A percentile compares a stretch with the other conserved stretches of the same genome.
phyloP scores from a whole-genome alignment of 352 stramenopile genomes.

The Phytophthora meadii region DNA sequence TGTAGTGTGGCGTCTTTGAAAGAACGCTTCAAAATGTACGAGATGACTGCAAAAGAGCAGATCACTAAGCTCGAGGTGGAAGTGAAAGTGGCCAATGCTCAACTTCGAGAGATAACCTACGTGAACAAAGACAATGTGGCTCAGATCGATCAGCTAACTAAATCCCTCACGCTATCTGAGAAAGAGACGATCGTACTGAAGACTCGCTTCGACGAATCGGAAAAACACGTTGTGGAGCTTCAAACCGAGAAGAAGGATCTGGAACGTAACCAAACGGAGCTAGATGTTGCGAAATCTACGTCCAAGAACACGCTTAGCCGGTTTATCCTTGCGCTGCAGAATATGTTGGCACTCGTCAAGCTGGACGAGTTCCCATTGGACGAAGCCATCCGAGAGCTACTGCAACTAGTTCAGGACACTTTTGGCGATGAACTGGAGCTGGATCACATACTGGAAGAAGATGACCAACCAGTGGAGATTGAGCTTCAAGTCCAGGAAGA shows the following conservation, averaged over 20 bases:
- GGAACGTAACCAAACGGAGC: slow-evolving; percentile 63
- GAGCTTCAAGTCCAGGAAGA: slow-evolving; percentile 69
- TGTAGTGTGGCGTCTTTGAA: slow-evolving; percentile 64
- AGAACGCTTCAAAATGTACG: slow-evolving; percentile 82
- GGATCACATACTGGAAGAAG: slow-evolving; percentile 57
- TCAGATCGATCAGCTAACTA: slow-evolving; percentile 66
- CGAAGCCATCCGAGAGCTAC: slow-evolving; percentile 75
- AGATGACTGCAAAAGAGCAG: slow-evolving; percentile 78
- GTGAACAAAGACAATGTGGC: slow-evolving; percentile 76
- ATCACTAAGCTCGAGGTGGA: slow-evolving; percentile 86
- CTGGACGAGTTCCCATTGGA: slow-evolving; percentile 80
- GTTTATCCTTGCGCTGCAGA: slow-evolving; percentile 69
- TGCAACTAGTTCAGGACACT: slow-evolving; percentile 64
- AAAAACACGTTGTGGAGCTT: slow-evolving; percentile 50
- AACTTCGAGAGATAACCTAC: slow-evolving; percentile 80
- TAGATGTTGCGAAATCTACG: slow-evolving; percentile 59
- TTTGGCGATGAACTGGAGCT: slow-evolving; percentile 66
- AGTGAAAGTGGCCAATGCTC: slow-evolving; percentile 71
- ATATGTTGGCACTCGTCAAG: slow-evolving; percentile 78
- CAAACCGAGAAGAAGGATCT: slow-evolving; percentile 66
- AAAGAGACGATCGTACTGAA: slow-evolving; percentile 61
- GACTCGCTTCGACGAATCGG: slow-evolving; percentile 41
- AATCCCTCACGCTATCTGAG: slow-evolving; percentile 51
- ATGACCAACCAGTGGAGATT: slow-evolving; percentile 68
- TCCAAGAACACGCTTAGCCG: slow-evolving; percentile 57